phyloP scores from a whole-genome alignment of 352 stramenopile genomes.

The Phytophthora pisi region DNA sequence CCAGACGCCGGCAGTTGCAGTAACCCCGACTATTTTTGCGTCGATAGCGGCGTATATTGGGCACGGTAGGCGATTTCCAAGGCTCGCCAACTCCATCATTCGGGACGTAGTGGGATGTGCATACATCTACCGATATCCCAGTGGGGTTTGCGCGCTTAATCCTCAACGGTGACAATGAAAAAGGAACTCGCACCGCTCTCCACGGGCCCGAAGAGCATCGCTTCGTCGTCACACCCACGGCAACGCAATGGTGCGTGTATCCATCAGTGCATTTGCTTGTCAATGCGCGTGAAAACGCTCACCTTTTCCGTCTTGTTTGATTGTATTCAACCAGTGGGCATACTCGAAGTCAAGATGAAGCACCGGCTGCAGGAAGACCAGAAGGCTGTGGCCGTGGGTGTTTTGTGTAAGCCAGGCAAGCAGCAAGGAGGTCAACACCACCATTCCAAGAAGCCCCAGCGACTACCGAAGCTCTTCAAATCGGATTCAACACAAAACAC shows the following conservation, averaged over 20 bases:
- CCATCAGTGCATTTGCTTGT: neutral
- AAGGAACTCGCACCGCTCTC: constrained; percentile 34
- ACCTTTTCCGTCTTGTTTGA: neutral
- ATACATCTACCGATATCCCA: constrained; percentile 12
- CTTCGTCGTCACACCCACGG: constrained; percentile 18
- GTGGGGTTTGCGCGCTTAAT: constrained; percentile 14
- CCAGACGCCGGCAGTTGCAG: constrained; percentile 26
- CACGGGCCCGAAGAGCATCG: constrained; percentile 22
- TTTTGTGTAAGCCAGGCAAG: constrained; percentile 29
- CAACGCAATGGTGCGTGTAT: constrained; percentile 58
- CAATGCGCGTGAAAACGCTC: neutral
- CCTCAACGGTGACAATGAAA: constrained; percentile 22
- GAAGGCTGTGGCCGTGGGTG: constrained; percentile 54
- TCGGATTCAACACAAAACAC: constrained; percentile 18
- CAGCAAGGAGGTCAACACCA: constrained; percentile 6
- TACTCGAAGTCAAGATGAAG: constrained; percentile 78
- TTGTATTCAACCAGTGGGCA: constrained; percentile 34
- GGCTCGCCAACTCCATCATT: neutral
- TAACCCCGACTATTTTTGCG: constrained; percentile 23
- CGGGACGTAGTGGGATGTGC: constrained; percentile 16
- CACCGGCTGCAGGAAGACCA: constrained; percentile 58
- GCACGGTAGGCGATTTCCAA: neutral
- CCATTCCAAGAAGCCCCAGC: constrained; percentile 50
- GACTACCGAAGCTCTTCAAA: constrained; percentile 46
- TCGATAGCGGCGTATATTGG: constrained; percentile 6